A percentile compares a stretch with the other conserved stretches of the same genome.
These are phyloP conservation scores for Wallacemonas sp. DNA, from an alignment of 208 protist genomes.

Conservation along the genomic window DNA sequence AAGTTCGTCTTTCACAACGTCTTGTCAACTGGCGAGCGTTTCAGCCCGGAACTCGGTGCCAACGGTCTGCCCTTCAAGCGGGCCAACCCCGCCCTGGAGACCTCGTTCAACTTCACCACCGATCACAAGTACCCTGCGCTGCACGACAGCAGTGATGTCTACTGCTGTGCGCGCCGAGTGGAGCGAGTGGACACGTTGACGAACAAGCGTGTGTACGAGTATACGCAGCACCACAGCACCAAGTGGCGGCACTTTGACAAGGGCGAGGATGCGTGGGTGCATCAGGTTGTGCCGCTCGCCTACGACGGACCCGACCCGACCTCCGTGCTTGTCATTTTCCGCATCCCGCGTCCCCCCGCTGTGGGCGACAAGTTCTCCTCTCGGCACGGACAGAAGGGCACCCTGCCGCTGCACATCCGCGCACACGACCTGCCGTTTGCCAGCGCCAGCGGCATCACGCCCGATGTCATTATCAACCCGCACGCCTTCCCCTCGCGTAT, in stretches of 20 bases:
- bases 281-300: constrained; percentile 85
- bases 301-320: constrained; percentile 84
- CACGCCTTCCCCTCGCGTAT: constrained; percentile 99
- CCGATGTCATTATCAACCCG: constrained; percentile 99
- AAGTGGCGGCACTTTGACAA: constrained; percentile 91
- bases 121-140: constrained; percentile 81
- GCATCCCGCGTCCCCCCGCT: constrained; percentile 95
- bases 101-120: constrained; percentile 61
- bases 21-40: constrained; percentile 60
- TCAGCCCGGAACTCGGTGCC: constrained; percentile 56
- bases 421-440: constrained; percentile 94
- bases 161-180: constrained; percentile 81
- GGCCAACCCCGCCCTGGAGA: constrained; percentile 33
- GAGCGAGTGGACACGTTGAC: constrained; percentile 70
- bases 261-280: constrained; percentile 88
- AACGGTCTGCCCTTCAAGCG: constrained; percentile 76
- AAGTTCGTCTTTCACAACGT: constrained; percentile 88
- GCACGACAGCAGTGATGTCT: constrained; percentile 67
- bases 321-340: constrained; percentile 75
- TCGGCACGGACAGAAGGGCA: constrained; percentile 99
- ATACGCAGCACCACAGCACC: constrained; percentile 80
- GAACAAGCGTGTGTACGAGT: constrained; percentile 78
- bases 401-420: constrained; percentile 94
- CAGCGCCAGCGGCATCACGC: constrained; percentile 92
- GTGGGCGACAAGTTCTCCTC: constrained; percentile 99